phyloP scores from a whole-genome alignment of 2,329 filamentous ascomycete genomes.

The Trichoderma semiorbis region DNA sequence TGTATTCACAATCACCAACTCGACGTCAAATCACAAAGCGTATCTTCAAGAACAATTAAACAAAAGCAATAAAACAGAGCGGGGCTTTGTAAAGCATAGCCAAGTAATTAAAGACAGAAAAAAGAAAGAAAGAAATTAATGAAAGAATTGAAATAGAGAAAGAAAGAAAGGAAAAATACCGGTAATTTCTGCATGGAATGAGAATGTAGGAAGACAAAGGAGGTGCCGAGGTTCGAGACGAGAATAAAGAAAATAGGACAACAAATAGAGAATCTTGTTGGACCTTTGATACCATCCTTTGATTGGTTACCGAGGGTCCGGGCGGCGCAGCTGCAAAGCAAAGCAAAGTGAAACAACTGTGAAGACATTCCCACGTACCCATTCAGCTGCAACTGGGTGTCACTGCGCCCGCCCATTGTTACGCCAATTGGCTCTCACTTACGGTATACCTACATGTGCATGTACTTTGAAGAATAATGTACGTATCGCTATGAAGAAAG shows the following conservation, averaged over 20 bases:
- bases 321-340: background rate
- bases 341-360: background rate
- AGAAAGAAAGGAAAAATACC: background rate
- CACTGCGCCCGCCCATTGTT: background rate
- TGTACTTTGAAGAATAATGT: background rate
- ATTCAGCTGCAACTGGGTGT: background rate
- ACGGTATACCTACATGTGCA: background rate
- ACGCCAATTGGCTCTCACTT: background rate
- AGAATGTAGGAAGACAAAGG: background rate
- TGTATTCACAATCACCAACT: background rate
- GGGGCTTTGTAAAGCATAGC: background rate
- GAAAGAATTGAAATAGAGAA: too few species aligned
- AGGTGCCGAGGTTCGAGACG: background rate
- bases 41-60: background rate
- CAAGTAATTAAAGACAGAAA: too few species aligned
- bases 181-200: background rate
- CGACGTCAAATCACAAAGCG: background rate
- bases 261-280: background rate
- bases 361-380: background rate
- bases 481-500: background rate
- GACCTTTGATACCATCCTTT: background rate
- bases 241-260: background rate
- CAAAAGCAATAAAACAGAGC: background rate
- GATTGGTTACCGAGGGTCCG: background rate
- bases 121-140: too few species aligned